Evolutionary conservation across 306 rosid genomes (phyloP).

Genomic region (Prosopis cineraria): DNA sequence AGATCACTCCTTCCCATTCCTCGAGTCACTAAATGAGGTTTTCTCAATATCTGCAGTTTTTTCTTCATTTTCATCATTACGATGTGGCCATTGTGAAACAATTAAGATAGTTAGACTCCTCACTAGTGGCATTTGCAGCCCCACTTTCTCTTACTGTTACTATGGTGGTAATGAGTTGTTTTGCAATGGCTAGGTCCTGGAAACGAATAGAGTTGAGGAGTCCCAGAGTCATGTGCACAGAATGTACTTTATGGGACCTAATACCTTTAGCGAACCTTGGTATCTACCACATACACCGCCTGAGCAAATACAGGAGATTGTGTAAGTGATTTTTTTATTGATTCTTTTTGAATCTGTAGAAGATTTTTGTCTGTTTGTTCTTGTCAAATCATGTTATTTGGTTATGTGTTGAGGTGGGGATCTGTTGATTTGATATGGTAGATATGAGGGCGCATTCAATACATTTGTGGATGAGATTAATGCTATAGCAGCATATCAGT

Average conservation of each 20-base stretch:
- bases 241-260: constrained; percentile 98
- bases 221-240: constrained; percentile 96
- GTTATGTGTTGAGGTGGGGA: constrained; percentile 34
- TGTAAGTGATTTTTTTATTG: constrained; percentile 56
- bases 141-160: neutral
- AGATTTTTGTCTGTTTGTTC: neutral
- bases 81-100: neutral
- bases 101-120: constrained; percentile 13
- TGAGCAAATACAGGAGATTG: constrained; percentile 89
- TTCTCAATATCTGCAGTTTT: constrained; percentile 30
- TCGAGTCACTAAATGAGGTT: constrained; percentile 97
- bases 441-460: constrained; percentile 91
- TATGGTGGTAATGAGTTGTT: constrained; percentile 25
- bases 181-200: constrained; percentile 68
- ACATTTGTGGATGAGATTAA: constrained; percentile 91
- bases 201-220: constrained; percentile 98
- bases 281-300: constrained; percentile 92
- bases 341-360: constrained; percentile 33
- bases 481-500: constrained; percentile 86
- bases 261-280: constrained; percentile 97
- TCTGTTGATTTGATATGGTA: constrained; percentile 47
- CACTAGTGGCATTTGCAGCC: neutral
- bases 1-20: constrained; percentile 96
- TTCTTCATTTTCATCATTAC: constrained; percentile 13
- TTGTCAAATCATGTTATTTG: constrained; percentile 23